Evolutionary conservation across 805 yeast genomes (phyloP), one percentile per base, ranked within the genome.

Genomic region (Nakazawaea laoshanensis): DNA sequence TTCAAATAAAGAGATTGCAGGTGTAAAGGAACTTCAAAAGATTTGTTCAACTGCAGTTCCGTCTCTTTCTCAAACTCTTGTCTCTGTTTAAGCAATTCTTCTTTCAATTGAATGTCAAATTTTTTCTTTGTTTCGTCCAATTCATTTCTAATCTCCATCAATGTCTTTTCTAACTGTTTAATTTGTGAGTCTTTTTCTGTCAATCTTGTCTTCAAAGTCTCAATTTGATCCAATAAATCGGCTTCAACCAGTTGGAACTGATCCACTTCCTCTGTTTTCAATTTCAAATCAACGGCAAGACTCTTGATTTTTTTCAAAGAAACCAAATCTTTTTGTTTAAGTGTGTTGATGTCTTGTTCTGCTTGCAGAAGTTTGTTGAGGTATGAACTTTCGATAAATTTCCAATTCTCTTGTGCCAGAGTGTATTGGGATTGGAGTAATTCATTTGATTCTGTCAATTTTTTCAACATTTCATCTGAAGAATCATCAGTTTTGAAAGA

Each of bases 351-450:
- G 33, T 74, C 74, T 30, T 47, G 49, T 37, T 70, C 68, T n/a
- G 67, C 42, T 11, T 44, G 37, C 4, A 68, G 50, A 13, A 77
- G 61, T 37, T 68, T 70, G 7, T 57, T 51, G 39, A 65, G 59
- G 38, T 86, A 62, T 3, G 74, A 63, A 24, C 80, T 68, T 52
- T 92, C 96, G 27, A 86, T 76, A 13, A 75, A 60, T 36, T 80
- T 77, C 94, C 95, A 85, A 50, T 80, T 84, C 41, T 78, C 85
- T 36, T 79, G 79, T 0, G 89, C 81, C 11, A 77, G 67, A 6
- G 82, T 69, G 42, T 83, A 79, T 50, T 87, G 92, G 3, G 71
- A 59, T 46, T 81, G 87, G 14, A 84, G 48, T 11, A 67, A 57
- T 27, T 68, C 73, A 42, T 77, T 75, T 25, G 70, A 67, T 21